phyloP scores from a whole-genome alignment of 768 basidiomycete species.

The Suillus weaverae region DNA sequence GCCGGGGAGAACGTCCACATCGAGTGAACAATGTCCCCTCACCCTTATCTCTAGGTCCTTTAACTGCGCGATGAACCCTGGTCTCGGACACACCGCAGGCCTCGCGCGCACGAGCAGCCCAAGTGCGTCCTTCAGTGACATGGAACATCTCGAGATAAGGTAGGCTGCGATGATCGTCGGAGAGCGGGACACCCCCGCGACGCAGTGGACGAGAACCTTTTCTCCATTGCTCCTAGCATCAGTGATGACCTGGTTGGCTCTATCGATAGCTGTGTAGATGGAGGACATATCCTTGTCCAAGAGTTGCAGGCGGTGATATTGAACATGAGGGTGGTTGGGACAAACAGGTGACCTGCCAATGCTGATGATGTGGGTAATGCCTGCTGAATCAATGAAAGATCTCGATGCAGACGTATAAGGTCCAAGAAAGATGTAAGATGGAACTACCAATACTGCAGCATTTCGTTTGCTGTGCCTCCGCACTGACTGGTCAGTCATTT shows the following conservation, averaged over 20 bases:
- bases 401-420: constrained; percentile 40
- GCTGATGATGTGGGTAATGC: constrained; percentile 43
- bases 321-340: constrained; percentile 28
- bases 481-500: neutral
- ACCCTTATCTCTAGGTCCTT: constrained; percentile 24
- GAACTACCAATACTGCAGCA: constrained; percentile 10
- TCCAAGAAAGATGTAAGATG: constrained; percentile 39
- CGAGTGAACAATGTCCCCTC: constrained; percentile 29
- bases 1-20: constrained; percentile 37
- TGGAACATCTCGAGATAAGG: constrained; percentile 36
- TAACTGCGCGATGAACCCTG: constrained; percentile 44
- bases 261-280: constrained; percentile 16
- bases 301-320: constrained; percentile 41
- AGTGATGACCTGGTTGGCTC: constrained; percentile 19
- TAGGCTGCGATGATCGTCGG: constrained; percentile 44
- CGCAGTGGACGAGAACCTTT: constrained; percentile 45
- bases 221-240: constrained; percentile 31
- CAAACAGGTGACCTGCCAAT: constrained; percentile 37
- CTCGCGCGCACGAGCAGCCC: constrained; percentile 35
- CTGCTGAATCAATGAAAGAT: constrained; percentile 33
- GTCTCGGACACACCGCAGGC: constrained; percentile 41
- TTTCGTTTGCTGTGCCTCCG: neutral
- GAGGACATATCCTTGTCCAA: constrained; percentile 34
- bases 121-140: constrained; percentile 41
- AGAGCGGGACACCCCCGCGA: constrained; percentile 46